phyloP scores from a whole-genome alignment of 805 yeast species.

The Metschnikowia aberdeeniae region DNA sequence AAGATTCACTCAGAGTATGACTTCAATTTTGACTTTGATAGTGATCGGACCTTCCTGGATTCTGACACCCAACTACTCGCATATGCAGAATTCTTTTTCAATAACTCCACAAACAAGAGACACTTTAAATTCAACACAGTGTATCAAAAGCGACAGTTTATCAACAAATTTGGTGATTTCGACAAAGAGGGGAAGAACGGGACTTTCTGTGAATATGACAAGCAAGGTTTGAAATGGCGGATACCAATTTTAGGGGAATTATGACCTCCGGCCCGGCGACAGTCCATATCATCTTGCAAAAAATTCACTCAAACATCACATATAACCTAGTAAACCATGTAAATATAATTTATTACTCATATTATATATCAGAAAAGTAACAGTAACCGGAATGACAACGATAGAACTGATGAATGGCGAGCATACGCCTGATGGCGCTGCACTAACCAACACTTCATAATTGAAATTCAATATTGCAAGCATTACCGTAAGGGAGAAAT shows the following conservation, averaged over 20 bases:
- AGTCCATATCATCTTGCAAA: background rate
- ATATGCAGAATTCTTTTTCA: slow-evolving; percentile 35
- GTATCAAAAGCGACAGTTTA: slow-evolving; percentile 39
- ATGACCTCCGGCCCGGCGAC: slow-evolving; percentile 6
- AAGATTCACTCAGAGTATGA: slow-evolving; percentile 19
- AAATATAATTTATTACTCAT: too few relatives aligned
- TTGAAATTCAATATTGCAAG: too few relatives aligned
- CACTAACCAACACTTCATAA: too few relatives aligned
- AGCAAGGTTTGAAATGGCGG: slow-evolving; percentile 39
- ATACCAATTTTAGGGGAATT: slow-evolving; percentile 38
- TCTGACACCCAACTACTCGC: slow-evolving; percentile 20
- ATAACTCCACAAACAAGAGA: slow-evolving; percentile 26
- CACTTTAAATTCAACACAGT: slow-evolving; percentile 39
- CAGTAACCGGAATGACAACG: too few relatives aligned
- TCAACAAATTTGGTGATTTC: slow-evolving; percentile 39
- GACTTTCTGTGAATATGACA: slow-evolving; percentile 30
- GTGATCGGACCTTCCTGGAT: background rate
- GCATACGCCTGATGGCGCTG: too few relatives aligned
- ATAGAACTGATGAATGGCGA: too few relatives aligned
- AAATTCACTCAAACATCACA: background rate
- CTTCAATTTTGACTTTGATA: slow-evolving; percentile 7
- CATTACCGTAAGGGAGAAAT: too few relatives aligned
- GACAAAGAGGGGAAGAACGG: slow-evolving; percentile 17
- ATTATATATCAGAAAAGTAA: too few relatives aligned
- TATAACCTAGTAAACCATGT: background rate